phyloP scores from a whole-genome alignment of 1,139 yeast species.

The Arxiozyma slooffiae region DNA sequence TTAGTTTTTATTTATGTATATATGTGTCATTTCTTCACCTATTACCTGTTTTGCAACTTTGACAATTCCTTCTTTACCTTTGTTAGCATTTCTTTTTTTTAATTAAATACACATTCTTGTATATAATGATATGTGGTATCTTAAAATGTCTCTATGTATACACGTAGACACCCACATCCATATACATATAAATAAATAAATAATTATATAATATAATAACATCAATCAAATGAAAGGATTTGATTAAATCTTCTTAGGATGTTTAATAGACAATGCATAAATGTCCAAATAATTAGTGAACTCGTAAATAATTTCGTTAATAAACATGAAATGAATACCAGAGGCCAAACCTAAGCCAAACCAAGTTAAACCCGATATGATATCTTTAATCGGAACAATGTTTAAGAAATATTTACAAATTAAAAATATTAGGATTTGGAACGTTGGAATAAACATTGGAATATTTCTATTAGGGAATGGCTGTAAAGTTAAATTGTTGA shows the following conservation, averaged over 20 bases:
- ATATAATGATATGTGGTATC: conserved; percentile 2
- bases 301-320: conserved; percentile 71
- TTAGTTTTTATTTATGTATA: neutral
- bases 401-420: conserved; percentile 33
- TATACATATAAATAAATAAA: neutral
- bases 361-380: conserved; percentile 47
- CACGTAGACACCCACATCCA: neutral
- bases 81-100: neutral
- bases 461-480: conserved; percentile 62
- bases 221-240: neutral
- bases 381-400: conserved; percentile 34
- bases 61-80: neutral
- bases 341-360: conserved; percentile 64
- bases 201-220: neutral
- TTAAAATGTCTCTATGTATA: neutral
- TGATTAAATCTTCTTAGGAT: conserved; percentile 35
- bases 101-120: neutral
- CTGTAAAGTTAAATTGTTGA: conserved; percentile 78
- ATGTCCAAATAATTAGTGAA: conserved; percentile 77
- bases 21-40: neutral
- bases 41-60: neutral
- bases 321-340: conserved; percentile 71
- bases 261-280: conserved; percentile 75
- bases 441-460: conserved; percentile 58
- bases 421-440: conserved; percentile 42